Evolutionary conservation across 73 alveolate genomes (phyloP), one percentile per base, ranked within the genome.

Genomic region (Tetrahymena elliotti): DNA sequence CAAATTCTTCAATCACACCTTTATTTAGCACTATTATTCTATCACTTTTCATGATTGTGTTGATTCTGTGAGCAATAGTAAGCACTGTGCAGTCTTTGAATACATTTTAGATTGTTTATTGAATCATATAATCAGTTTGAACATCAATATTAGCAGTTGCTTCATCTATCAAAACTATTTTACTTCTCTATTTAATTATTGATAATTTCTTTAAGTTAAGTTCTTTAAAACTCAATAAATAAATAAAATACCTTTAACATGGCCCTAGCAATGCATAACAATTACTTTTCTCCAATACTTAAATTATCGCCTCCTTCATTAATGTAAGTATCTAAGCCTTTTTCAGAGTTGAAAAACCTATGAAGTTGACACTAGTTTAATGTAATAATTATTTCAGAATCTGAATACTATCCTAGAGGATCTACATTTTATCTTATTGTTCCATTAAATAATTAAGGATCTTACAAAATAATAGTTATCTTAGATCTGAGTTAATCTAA

Each of bases 141-240:
- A 93, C 93, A 93, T 98, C 99, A 10, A 98, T 96, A 39, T 97
- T 98, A 6, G 99, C 99, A 22, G 99, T 98, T 1, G 99, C 99
- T 96, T 98, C 99, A 93, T 98, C 99, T 94, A 98, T 95, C 37
- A 98, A 95, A n/a, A 98, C 96, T 24, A 98, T 96, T 94, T 95
- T 95, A 4, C 97, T 52, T 36, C 84, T 38, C 88, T 68, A n/a
- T 27, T 11, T 82, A 10, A 33, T 18, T 84, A 8, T 93, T 96
- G 83, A 68, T n/a, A n/a, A n/a, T n/a, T n/a, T n/a, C n/a, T n/a
- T n/a, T 7, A 68, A 53, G 11, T 68, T 68, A 68, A n/a, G 22
- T 68, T 68, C 16, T 27, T 7, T 18, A 1, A 22, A 27, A 27
- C 24, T 22, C 24, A 27, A 2, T 6, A 27, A 68, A 6, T 68